phyloP scores from a whole-genome alignment of 2,329 filamentous ascomycete genomes.

The Aspergillus awamori region DNA sequence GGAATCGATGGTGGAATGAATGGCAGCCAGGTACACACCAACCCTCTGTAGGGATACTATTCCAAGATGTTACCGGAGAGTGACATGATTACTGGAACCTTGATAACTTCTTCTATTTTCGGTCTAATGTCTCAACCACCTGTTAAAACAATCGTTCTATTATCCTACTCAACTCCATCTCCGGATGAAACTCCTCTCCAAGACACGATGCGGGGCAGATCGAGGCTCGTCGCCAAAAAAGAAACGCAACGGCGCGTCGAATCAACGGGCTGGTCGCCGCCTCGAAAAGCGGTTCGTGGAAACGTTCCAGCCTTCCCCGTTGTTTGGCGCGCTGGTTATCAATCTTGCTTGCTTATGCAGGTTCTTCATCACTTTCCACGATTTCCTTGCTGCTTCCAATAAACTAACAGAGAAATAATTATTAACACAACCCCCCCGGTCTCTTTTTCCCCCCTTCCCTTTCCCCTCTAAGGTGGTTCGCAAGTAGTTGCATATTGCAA shows the following conservation, averaged over 20 bases:
- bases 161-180: neutral
- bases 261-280: conserved; percentile 18
- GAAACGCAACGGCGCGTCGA: conserved; percentile 15
- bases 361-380: conserved; percentile 11
- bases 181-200: neutral
- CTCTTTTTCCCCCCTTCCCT: neutral
- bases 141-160: neutral
- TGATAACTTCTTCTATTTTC: too few relatives aligned
- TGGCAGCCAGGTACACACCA: too few relatives aligned
- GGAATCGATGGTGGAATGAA: too few relatives aligned
- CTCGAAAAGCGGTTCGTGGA: conserved; percentile 16
- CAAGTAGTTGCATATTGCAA: conserved; percentile 26
- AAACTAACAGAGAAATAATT: neutral
- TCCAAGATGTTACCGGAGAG: too few relatives aligned
- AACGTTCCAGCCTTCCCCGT: conserved; percentile 16
- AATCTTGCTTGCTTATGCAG: conserved; percentile 23
- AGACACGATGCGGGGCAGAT: conserved; percentile 26
- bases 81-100: too few relatives aligned
- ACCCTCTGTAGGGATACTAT: too few relatives aligned
- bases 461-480: conserved; percentile 9
- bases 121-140: neutral
- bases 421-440: too few relatives aligned
- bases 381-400: neutral
- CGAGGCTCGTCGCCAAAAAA: conserved; percentile 22
- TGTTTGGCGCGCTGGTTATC: conserved; percentile 19